A percentile compares a stretch with the other conserved stretches of the same genome.
These are phyloP conservation scores for Diaporthe australafricana DNA, from an alignment of 2,329 filamentous ascomycete species.

Conservation along the genomic window DNA sequence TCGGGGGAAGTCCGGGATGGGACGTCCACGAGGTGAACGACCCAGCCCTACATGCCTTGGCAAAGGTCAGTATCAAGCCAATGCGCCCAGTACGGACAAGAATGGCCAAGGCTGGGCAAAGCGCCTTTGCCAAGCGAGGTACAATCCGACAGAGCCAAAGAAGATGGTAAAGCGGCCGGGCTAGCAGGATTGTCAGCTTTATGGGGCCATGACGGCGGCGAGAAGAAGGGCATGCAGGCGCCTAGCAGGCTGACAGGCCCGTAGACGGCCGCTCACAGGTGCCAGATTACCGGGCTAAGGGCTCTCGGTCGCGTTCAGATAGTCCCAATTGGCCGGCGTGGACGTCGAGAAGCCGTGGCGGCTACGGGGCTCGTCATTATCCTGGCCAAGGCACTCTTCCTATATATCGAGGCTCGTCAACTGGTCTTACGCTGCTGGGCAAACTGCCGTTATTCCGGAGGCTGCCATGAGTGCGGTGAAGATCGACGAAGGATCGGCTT, in stretches of 20 bases:
- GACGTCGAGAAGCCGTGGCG: too few relatives aligned
- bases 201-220: neutral
- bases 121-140: neutral
- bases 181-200: constrained; percentile 2
- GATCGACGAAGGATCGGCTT: constrained; percentile 10
- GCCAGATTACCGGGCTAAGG: neutral
- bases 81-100: neutral
- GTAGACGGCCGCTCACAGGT: neutral
- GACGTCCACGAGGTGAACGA: too few relatives aligned
- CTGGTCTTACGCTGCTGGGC: neutral
- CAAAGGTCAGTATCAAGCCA: neutral
- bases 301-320: neutral
- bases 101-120: constrained; percentile 7
- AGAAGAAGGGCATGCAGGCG: neutral
- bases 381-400: neutral
- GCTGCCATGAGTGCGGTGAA: neutral
- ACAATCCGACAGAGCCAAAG: neutral
- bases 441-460: constrained; percentile 11
- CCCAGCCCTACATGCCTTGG: neutral
- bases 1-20: neutral
- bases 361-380: neutral
- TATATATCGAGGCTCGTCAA: neutral
- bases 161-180: neutral
- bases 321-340: neutral
- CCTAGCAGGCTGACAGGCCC: neutral